Evolutionary conservation across 2,329 filamentous ascomycete genomes (phyloP).

Genomic region (Setomelanomma holmii): DNA sequence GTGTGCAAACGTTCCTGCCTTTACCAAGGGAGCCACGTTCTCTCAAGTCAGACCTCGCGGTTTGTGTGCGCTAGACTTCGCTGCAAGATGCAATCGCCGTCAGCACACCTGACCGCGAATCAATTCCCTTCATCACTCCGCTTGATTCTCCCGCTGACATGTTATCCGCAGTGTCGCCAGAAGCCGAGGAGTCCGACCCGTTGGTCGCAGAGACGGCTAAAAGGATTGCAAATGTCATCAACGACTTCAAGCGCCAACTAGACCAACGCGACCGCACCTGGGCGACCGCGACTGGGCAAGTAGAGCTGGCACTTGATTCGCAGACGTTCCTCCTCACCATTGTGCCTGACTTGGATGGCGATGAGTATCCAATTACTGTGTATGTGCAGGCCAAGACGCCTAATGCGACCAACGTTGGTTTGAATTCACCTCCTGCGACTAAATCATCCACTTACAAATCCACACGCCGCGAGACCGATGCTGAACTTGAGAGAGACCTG

Average conservation of each 20-base stretch:
- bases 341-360: conserved; percentile 15
- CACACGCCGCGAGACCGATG: conserved; percentile 22
- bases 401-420: conserved; percentile 3
- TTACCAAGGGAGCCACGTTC: conserved; percentile 3
- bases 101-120: conserved; percentile 16
- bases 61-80: conserved; percentile 4
- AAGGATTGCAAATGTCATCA: conserved; percentile 33
- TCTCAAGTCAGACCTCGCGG: background rate
- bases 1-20: background rate
- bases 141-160: conserved; percentile 2
- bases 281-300: conserved; percentile 17
- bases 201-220: conserved; percentile 26
- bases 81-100: conserved; percentile 14
- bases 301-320: conserved; percentile 19
- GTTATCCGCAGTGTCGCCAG: conserved; percentile 9
- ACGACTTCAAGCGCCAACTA: conserved; percentile 33
- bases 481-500: conserved; percentile 24
- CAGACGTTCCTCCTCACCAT: conserved; percentile 7
- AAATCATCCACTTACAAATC: conserved; percentile 8
- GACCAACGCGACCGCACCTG: conserved; percentile 22
- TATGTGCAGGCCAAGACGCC: conserved; percentile 13
- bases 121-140: conserved; percentile 6
- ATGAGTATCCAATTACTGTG: conserved; percentile 24
- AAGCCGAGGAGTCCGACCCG: conserved; percentile 17
- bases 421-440: conserved; percentile 2